Evolutionary conservation across 2,329 filamentous ascomycete species (phyloP), one percentile per base, ranked within the genome.

Genomic region (Fusarium robinianum): DNA sequence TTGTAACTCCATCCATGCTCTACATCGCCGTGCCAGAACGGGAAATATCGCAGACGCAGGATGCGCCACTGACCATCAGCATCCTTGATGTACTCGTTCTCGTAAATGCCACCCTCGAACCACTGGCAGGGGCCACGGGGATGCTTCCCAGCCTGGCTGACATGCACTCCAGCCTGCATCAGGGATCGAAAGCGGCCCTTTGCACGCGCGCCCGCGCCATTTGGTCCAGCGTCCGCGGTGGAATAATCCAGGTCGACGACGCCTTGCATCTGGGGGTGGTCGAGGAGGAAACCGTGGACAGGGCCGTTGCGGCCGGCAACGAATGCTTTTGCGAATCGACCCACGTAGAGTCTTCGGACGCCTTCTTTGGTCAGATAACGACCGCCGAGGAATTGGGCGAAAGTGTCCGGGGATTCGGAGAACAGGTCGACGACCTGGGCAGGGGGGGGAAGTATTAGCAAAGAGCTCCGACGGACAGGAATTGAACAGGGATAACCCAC

Each of bases 101-200:
- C 44, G 7, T 47, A 47, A n/a, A 47, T 43, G n/a, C 44, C 44
- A 5, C 44, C 44, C 8, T 47, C 44, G 1, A 42, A 47, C 44
- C 44, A 47, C 10, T 47, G 44, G 9, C 44, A 43, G 15, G 30
- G 33, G 5, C 44, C 44, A 4, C 44, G 26, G 1, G 44, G 44
- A 19, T 47, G 32, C n/a, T 42, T 37, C 26, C 37, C 25, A 7
- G 44, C 38, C 23, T 38, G 44, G 11, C 44, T 47, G 6, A 37
- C 27, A 15, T 47, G 44, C 2, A 43, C 39, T 4, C 44, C 44
- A 2, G 44, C 44, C 8, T 43, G 38, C 44, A 47, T 47, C 39
- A 47, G 5, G 2, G 44, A 43, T 1, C 44, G 44, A 14, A 43
- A 43, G 10, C 44, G 44, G 6, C 33, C 38, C 26, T 47, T 47